Evolutionary conservation across 495 filamentous ascomycete genomes (phyloP).

Genomic region (Cercophora samala): DNA sequence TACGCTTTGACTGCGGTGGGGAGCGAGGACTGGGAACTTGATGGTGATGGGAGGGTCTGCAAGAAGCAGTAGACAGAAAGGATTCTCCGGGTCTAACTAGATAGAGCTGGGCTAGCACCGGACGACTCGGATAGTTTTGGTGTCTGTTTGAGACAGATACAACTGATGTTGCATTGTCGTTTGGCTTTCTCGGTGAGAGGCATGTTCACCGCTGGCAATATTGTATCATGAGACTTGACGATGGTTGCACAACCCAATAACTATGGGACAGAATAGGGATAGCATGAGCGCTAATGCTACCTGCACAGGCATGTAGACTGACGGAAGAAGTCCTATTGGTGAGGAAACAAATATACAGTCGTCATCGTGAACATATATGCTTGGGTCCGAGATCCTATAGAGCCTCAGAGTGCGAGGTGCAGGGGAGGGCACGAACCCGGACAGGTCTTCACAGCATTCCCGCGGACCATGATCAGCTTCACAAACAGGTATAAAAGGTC

Average conservation of each 20-base stretch:
- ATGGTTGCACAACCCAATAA: background rate
- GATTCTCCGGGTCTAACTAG: too few species aligned
- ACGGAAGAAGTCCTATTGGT: background rate
- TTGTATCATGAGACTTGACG: background rate
- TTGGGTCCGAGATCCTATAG: background rate
- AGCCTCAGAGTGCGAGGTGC: background rate
- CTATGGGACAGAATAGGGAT: background rate
- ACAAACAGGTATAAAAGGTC: background rate
- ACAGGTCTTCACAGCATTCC: too few species aligned
- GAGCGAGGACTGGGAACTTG: background rate
- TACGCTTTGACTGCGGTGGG: background rate
- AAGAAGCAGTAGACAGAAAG: background rate
- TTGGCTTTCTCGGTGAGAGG: background rate
- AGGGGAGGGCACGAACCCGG: background rate
- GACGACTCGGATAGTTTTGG: background rate
- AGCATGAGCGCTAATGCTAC: background rate
- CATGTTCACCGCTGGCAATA: background rate
- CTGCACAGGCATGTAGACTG: background rate
- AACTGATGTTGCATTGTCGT: background rate
- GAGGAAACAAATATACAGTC: background rate
- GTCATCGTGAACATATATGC: background rate
- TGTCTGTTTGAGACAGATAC: background rate
- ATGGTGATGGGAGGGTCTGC: slow-evolving; percentile 2
- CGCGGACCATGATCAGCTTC: background rate
- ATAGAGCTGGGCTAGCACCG: background rate